These are phyloP conservation scores for Circinella umbellata DNA, from an alignment of 371 early-diverging fungal genomes.

Conservation along the genomic window DNA sequence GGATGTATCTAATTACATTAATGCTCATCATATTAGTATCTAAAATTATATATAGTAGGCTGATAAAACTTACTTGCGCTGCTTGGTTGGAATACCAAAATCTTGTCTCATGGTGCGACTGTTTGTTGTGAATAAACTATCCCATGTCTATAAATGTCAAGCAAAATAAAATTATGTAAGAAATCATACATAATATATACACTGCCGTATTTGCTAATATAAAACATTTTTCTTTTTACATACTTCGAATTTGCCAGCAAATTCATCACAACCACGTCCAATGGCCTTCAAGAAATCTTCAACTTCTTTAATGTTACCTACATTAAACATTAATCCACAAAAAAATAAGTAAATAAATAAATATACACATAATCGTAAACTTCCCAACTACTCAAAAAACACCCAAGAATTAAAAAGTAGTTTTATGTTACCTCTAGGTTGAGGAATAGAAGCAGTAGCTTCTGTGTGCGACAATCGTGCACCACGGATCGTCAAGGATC, in stretches of 20 bases:
- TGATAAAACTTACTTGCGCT: constrained; percentile 24
- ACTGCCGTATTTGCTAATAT: background rate
- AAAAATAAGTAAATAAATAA: background rate
- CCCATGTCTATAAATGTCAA: constrained; percentile 53
- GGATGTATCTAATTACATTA: constrained; percentile 15
- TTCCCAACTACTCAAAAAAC: no score
- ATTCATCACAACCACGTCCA: constrained; percentile 66
- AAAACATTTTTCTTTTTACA: background rate
- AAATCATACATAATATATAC: no score
- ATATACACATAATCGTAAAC: no score
- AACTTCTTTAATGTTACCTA: constrained; percentile 54
- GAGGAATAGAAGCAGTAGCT: constrained; percentile 19
- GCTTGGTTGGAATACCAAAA: constrained; percentile 28
- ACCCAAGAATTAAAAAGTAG: no score
- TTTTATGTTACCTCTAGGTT: constrained; percentile 27
- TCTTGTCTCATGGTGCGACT: constrained; percentile 57
- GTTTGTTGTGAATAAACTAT: constrained; percentile 59
- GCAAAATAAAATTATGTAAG: no score
- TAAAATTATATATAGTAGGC: background rate
- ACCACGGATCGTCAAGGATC: constrained; percentile 19
- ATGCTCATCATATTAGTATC: background rate
- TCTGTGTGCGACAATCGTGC: constrained; percentile 28
- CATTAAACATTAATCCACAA: background rate
- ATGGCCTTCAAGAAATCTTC: constrained; percentile 57
- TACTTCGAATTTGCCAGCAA: constrained; percentile 61